Percentiles rank a stretch among this genome's conserved stretches.
These are phyloP conservation scores for Ilex aquifolium DNA, from an alignment of 257 asterid genomes.

Conservation along the genomic window DNA sequence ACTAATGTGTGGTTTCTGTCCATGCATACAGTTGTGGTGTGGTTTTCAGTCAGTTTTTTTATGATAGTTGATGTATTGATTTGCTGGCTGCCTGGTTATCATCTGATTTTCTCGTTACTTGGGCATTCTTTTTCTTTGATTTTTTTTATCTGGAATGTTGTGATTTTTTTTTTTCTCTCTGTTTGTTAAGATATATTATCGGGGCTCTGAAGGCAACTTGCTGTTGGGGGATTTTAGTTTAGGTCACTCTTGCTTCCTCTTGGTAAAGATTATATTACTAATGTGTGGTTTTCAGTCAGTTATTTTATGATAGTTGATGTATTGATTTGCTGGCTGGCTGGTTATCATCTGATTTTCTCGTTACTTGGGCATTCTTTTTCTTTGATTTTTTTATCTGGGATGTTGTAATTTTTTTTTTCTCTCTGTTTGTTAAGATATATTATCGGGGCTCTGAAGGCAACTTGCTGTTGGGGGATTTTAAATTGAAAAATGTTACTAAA, in stretches of 20 bases:
- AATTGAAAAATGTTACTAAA: too few species aligned
- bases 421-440: neutral
- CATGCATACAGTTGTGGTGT: too few species aligned
- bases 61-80: too few species aligned
- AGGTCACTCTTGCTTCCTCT: slow-evolving; percentile 10
- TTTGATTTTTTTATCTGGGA: neutral
- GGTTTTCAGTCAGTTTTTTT: too few species aligned
- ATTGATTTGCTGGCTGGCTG: too few species aligned
- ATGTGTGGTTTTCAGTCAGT: too few species aligned
- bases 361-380: too few species aligned
- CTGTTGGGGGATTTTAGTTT: slow-evolving; percentile 1
- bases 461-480: neutral
- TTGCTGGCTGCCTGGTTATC: too few species aligned
- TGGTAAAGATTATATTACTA: neutral
- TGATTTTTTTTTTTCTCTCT: slow-evolving; percentile 3
- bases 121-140: too few species aligned
- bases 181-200: neutral
- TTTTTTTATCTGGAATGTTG: neutral
- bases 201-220: neutral
- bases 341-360: too few species aligned
- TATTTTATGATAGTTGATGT: neutral
- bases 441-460: neutral
- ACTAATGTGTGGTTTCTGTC: too few species aligned
- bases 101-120: too few species aligned
- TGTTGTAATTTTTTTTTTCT: slow-evolving; percentile 9